A percentile compares a stretch with the other conserved stretches of the same genome.
These are phyloP conservation scores for Cordyceps farinosa DNA, from an alignment of 2,329 filamentous ascomycete species.

Conservation along the genomic window DNA sequence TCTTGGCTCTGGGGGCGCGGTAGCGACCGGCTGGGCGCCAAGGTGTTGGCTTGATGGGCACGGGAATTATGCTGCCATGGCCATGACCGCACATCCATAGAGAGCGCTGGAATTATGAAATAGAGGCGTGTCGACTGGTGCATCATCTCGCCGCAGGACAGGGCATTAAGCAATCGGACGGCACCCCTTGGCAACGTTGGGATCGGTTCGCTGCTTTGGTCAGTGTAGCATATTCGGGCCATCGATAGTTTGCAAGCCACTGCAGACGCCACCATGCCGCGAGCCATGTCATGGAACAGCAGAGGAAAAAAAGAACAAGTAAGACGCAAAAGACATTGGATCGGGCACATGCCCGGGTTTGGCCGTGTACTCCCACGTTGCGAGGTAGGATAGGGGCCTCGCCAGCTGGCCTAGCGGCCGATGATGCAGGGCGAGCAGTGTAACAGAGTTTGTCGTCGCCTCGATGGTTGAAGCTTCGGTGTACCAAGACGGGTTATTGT, in stretches of 20 bases:
- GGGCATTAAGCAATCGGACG: not conserved
- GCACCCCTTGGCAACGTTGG: conserved; percentile 2
- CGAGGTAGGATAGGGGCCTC: not conserved
- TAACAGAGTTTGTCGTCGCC: not conserved
- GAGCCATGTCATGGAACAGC: not conserved
- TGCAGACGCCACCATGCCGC: not conserved
- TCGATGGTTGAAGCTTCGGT: not conserved
- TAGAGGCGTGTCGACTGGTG: not conserved
- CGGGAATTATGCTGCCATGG: not conserved
- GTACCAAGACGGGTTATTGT: not conserved
- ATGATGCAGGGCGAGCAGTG: not conserved
- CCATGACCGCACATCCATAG: not conserved
- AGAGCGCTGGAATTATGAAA: not conserved
- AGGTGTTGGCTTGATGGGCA: not conserved
- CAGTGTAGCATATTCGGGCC: not conserved
- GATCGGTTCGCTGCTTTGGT: not conserved
- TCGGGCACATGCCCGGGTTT: not conserved
- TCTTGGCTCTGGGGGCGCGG: not conserved
- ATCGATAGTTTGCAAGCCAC: not conserved
- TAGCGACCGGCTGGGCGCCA: conserved; percentile 8
- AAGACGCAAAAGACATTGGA: not conserved
- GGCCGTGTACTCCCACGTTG: not conserved
- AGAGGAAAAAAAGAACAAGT: not conserved
- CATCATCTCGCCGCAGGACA: not conserved
- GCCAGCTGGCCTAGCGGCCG: not conserved